Evolutionary conservation across 192 early-diverging fungal species (phyloP), one percentile per base, ranked within the genome.

Genomic region (Rhizoclosmatium globosum): DNA sequence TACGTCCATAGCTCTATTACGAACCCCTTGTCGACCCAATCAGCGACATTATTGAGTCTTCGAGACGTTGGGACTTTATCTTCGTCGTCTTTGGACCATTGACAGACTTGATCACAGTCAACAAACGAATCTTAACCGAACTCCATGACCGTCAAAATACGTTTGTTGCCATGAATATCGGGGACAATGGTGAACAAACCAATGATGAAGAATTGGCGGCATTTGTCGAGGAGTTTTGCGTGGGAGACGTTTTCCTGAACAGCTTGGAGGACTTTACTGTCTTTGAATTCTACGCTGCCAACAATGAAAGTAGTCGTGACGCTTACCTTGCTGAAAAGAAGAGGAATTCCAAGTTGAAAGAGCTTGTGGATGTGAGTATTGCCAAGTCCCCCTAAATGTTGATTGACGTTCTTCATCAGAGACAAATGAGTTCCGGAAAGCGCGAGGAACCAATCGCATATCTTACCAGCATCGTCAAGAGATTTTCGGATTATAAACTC

Each of bases 81-180:
- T 72, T 21, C n/a, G 38, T 3, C 19, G 70, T 72, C 21, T 72
- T 72, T 72, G 70, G 70, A 11, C 70, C 70, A 13, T 19, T 72
- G 7, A 39, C 47, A 17, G 70, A 72, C 31, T 15, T 72, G 21
- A 53, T 72, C 38, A 44, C 21, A 53, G 48, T 59, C 38, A 21
- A 11, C 23, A 15, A 19, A 6, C 48, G 41, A 2, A 13, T 72
- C 31, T 50, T 72, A 7, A 6, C 15, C 19, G 17, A 21, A 11
- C 47, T 72, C 31, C 21, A 57, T 23, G 70, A 44, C n/a, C 21
- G 7, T 9, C 70, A 72, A 72, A 31, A 21, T 39, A 15, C 31
- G 38, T 21, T 72, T 43, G 53, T 57, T 3, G 67, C 15, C 15
- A 68, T 43, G 13, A 13, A 46, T 23, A 23, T 15, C 15, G 62